Evolutionary conservation across 371 early-diverging fungal species (phyloP).

Genomic region (Mortierella sp.): DNA sequence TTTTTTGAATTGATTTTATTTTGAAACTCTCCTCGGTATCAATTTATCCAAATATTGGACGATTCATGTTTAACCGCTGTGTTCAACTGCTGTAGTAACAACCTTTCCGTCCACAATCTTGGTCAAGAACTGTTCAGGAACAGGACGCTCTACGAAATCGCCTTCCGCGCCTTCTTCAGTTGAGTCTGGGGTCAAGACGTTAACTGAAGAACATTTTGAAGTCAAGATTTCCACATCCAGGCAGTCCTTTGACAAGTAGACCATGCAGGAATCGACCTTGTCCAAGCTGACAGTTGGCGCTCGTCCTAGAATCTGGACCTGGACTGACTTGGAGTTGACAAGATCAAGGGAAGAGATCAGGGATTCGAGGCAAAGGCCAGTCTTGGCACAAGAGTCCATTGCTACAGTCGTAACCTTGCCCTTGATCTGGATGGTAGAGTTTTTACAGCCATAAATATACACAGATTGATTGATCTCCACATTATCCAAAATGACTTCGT

Average conservation of each 20-base stretch:
- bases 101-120: slow-evolving; percentile 84
- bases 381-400: slow-evolving; percentile 87
- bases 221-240: slow-evolving; percentile 88
- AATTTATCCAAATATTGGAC: too few species aligned
- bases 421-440: slow-evolving; percentile 89
- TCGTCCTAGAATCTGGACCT: slow-evolving; percentile 88
- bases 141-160: slow-evolving; percentile 87
- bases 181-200: slow-evolving; percentile 80
- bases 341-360: slow-evolving; percentile 91
- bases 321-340: slow-evolving; percentile 91
- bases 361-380: slow-evolving; percentile 87
- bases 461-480: slow-evolving; percentile 91
- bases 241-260: slow-evolving; percentile 85
- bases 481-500: slow-evolving; percentile 80
- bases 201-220: slow-evolving; percentile 91
- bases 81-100: slow-evolving; percentile 88
- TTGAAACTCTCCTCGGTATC: too few species aligned
- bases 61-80: slow-evolving; percentile 67
- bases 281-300: slow-evolving; percentile 91
- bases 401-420: slow-evolving; percentile 94
- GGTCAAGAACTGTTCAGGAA: slow-evolving; percentile 95
- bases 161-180: slow-evolving; percentile 77
- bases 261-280: slow-evolving; percentile 92
- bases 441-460: slow-evolving; percentile 92
- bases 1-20: too few species aligned